Conservation (phyloP, 2,329 filamentous ascomycete species). For the Macrophomina phaseolina region DNA sequence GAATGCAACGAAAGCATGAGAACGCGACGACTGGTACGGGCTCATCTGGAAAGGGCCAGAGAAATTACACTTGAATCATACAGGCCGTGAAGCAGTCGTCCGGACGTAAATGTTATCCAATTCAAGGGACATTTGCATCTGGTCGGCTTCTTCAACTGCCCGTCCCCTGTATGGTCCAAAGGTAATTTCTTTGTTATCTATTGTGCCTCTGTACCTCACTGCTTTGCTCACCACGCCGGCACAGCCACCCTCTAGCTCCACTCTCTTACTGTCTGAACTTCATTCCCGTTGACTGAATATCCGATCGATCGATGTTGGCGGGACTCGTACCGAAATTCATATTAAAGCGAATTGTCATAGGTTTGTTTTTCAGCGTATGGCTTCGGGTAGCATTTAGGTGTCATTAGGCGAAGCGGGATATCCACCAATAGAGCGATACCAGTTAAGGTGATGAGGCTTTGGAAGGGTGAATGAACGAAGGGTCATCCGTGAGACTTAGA, state of each 20-base stretch:
- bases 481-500: neutral
- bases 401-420: neutral
- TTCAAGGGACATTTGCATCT: too few species aligned
- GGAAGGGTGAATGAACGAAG: neutral
- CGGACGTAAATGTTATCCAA: too few species aligned
- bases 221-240: neutral
- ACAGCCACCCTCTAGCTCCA: neutral
- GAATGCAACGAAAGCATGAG: neutral
- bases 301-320: neutral
- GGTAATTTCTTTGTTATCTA: neutral
- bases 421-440: neutral
- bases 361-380: neutral
- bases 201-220: neutral
- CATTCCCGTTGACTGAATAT: neutral
- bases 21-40: neutral
- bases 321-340: neutral
- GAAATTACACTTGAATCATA: too few species aligned
- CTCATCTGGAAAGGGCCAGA: too few species aligned
- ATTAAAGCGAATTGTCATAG: neutral
- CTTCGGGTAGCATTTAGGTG: neutral
- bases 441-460: neutral
- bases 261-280: neutral
- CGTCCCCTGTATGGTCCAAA: too few species aligned
- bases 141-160: too few species aligned
- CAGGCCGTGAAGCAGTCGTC: too few species aligned